Conservation (phyloP, 305 asterid genomes). For the Solanum hybrid region DNA sequence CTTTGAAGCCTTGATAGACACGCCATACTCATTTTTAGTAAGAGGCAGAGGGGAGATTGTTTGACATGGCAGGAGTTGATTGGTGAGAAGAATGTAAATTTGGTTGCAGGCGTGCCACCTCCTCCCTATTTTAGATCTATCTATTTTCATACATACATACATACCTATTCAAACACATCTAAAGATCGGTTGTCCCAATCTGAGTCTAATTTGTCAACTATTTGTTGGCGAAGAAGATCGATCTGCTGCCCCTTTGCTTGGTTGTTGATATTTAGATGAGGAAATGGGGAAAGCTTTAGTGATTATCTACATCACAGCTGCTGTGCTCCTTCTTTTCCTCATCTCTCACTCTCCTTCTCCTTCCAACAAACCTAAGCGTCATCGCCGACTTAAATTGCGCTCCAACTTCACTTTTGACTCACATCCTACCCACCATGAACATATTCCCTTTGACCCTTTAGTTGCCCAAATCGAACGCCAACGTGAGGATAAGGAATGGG, state of each 20-base stretch:
- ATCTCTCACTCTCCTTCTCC: conserved; percentile 69
- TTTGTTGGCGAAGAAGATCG: background rate
- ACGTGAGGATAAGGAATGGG: conserved; percentile 89
- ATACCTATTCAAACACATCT: no score
- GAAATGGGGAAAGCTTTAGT: conserved; percentile 66
- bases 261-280: conserved; percentile 21
- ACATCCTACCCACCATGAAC: conserved; percentile 31
- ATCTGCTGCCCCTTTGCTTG: background rate
- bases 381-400: conserved; percentile 82
- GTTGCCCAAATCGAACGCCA: conserved; percentile 76
- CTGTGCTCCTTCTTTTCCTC: conserved; percentile 47
- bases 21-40: background rate
- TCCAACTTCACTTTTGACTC: conserved; percentile 62
- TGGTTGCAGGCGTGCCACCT: background rate
- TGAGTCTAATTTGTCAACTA: background rate
- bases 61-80: background rate
- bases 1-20: background rate
- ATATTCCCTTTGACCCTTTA: conserved; percentile 69
- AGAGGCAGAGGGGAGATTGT: background rate
- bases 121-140: background rate
- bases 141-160: background rate
- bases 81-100: background rate
- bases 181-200: background rate
- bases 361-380: conserved; percentile 28
- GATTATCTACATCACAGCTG: conserved; percentile 58